These are phyloP conservation scores for Starmerella gropengiesseri DNA, from an alignment of 805 yeast species.

Conservation along the genomic window DNA sequence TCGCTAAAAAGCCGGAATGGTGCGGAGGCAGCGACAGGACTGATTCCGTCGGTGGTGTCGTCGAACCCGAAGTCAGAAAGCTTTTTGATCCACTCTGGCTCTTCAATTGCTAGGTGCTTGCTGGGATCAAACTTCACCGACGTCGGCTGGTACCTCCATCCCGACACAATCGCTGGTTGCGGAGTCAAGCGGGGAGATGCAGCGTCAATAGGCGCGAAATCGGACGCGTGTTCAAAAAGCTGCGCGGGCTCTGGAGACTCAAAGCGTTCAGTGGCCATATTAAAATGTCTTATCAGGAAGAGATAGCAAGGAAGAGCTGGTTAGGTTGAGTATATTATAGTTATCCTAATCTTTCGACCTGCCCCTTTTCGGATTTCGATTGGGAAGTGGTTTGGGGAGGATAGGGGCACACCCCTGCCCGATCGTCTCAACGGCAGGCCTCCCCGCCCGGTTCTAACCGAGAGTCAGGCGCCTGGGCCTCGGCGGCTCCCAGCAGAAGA, in stretches of 20 bases:
- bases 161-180: background rate
- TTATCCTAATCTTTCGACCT: no score
- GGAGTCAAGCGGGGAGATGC: background rate
- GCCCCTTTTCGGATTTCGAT: no score
- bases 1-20: constrained; percentile 53
- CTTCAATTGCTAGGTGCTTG: constrained; percentile 30
- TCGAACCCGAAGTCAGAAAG: constrained; percentile 43
- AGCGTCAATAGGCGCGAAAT: constrained; percentile 1
- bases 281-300: background rate
- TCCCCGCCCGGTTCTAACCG: no score
- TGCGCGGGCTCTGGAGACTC: background rate
- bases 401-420: no score
- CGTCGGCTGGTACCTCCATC: constrained; percentile 15
- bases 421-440: no score
- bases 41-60: constrained; percentile 37
- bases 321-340: no score
- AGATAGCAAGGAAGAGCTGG: no score
- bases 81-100: constrained; percentile 30
- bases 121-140: constrained; percentile 30
- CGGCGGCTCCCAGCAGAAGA: no score
- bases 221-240: constrained; percentile 2
- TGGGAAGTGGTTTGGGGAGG: no score
- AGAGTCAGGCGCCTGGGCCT: no score
- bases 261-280: background rate
- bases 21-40: constrained; percentile 46